Conservation (phyloP, 2,329 filamentous ascomycete species). For the Botrytis hyacinthi region DNA sequence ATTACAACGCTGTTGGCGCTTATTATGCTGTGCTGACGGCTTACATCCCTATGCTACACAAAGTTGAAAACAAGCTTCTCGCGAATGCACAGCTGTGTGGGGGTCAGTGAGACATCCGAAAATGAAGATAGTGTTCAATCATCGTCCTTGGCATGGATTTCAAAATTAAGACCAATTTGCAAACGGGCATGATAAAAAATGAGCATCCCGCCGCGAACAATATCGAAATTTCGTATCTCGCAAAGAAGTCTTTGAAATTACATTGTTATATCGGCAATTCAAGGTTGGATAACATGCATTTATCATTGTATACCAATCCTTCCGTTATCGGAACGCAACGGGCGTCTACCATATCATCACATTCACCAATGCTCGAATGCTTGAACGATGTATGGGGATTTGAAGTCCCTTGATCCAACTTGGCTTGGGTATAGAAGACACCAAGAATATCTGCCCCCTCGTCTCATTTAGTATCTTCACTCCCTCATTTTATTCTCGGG, state of each 20-base stretch:
- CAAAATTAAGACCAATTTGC: neutral
- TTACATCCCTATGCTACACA: slow-evolving; percentile 10
- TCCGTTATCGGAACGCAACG: neutral
- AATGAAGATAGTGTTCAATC: neutral
- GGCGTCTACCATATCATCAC: neutral
- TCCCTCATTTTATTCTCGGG: neutral
- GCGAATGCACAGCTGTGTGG: neutral
- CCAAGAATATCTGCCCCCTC: neutral
- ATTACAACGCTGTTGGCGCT: slow-evolving; percentile 1
- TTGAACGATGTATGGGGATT: neutral
- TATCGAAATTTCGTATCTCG: neutral
- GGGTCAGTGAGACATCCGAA: neutral
- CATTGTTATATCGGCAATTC: neutral
- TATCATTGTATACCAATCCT: neutral
- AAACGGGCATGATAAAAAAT: neutral
- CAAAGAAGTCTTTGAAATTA: neutral
- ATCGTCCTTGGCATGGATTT: neutral
- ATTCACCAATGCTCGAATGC: neutral
- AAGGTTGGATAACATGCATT: neutral
- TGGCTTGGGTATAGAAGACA: neutral
- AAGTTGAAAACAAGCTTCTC: slow-evolving; percentile 10
- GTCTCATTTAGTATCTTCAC: neutral
- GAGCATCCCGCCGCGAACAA: neutral
- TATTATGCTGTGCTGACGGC: slow-evolving; percentile 1
- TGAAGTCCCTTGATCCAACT: neutral